A percentile compares a stretch with the other conserved stretches of the same genome.
These are phyloP conservation scores for Salix suchowensis DNA, from an alignment of 345 rosid species.

Conservation along the genomic window DNA sequence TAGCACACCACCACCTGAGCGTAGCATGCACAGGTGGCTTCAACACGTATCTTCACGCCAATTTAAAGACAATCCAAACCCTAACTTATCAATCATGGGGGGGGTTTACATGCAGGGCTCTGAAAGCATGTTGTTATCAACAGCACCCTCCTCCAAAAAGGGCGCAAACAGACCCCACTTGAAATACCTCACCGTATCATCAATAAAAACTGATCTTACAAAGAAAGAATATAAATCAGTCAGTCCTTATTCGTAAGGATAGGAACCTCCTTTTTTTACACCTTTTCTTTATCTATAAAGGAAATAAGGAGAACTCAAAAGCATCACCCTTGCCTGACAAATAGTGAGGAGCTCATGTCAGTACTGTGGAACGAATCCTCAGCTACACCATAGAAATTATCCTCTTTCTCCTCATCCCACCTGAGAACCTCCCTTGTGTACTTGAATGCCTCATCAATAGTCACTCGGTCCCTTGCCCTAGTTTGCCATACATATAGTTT, in stretches of 20 bases:
- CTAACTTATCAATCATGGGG: neutral
- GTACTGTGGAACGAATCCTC: conserved; percentile 96
- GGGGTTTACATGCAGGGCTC: neutral
- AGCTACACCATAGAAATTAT: conserved; percentile 53
- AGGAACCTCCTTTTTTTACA: neutral
- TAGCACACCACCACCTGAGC: neutral
- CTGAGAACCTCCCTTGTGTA: conserved; percentile 87
- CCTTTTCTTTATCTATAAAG: neutral
- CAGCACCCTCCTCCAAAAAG: neutral
- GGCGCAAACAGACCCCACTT: neutral
- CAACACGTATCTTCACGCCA: neutral
- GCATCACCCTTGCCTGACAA: conserved; percentile 44
- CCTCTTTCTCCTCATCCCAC: conserved; percentile 97
- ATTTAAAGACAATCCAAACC: neutral
- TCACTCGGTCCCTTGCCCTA: conserved; percentile 66
- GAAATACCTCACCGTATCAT: neutral
- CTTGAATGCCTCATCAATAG: conserved; percentile 81
- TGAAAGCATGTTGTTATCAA: neutral
- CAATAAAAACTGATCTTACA: neutral
- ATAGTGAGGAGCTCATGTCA: conserved; percentile 84
- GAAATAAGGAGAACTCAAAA: neutral
- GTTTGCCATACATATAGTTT: conserved; percentile 97
- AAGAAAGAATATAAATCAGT: neutral
- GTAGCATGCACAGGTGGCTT: neutral
- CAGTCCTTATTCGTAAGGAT: neutral